These are phyloP conservation scores for Morella rubra DNA, from an alignment of 306 rosid genomes.

Conservation along the genomic window DNA sequence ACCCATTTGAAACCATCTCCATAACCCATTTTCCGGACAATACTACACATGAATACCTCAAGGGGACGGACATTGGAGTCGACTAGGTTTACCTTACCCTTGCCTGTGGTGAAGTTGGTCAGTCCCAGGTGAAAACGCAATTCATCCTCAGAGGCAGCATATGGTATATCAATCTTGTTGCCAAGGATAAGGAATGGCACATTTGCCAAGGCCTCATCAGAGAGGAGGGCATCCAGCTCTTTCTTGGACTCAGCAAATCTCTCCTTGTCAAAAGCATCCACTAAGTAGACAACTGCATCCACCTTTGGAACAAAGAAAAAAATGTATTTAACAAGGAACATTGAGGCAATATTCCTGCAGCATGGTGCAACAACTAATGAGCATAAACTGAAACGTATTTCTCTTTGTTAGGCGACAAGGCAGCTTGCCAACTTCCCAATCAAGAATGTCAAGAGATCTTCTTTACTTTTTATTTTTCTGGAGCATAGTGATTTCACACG, in stretches of 20 bases:
- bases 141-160: conserved; percentile 89
- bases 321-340: neutral
- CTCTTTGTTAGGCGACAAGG: neutral
- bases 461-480: neutral
- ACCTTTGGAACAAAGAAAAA: conserved; percentile 44
- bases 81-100: conserved; percentile 71
- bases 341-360: neutral
- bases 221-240: conserved; percentile 82
- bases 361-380: neutral
- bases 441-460: conserved; percentile 2
- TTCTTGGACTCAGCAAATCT: conserved; percentile 77
- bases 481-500: neutral
- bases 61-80: conserved; percentile 77
- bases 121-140: conserved; percentile 70
- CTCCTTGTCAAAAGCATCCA: conserved; percentile 80
- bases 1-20: conserved; percentile 95
- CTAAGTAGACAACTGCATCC: conserved; percentile 84
- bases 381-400: neutral
- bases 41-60: conserved; percentile 94
- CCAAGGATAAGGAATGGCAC: conserved; percentile 86
- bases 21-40: conserved; percentile 89
- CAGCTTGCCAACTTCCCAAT: neutral
- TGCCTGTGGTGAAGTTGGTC: conserved; percentile 84
- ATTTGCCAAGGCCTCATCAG: conserved; percentile 64
- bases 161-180: conserved; percentile 78